phyloP scores from a whole-genome alignment of 768 basidiomycete species.

The Suillus discolor region DNA sequence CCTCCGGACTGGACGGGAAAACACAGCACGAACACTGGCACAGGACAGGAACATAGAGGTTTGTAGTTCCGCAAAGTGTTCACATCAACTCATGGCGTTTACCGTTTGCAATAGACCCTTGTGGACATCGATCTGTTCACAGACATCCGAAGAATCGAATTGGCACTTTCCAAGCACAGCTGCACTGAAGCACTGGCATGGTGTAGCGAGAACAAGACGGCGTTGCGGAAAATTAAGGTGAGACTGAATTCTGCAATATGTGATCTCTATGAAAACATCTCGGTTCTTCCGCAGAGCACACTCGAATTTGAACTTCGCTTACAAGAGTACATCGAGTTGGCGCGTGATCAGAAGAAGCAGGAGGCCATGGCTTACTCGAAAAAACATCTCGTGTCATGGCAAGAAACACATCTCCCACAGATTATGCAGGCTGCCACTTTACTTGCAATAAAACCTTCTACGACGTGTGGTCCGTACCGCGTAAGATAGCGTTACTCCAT shows the following conservation, averaged over 20 bases:
- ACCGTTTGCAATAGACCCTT: slow-evolving; percentile 53
- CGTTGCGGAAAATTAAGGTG: slow-evolving; percentile 90
- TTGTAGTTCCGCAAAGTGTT: slow-evolving; percentile 25
- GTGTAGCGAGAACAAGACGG: slow-evolving; percentile 96
- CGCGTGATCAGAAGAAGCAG: slow-evolving; percentile 58
- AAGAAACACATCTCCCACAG: slow-evolving; percentile 76
- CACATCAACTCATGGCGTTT: neutral
- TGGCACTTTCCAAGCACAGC: slow-evolving; percentile 70
- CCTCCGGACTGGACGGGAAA: slow-evolving; percentile 74
- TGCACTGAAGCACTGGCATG: slow-evolving; percentile 91
- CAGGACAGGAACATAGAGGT: slow-evolving; percentile 81
- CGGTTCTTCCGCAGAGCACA: slow-evolving; percentile 62
- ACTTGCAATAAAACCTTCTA: slow-evolving; percentile 73
- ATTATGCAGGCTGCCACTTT: slow-evolving; percentile 77
- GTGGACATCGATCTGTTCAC: slow-evolving; percentile 92
- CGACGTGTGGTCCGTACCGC: slow-evolving; percentile 78
- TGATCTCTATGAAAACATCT: slow-evolving; percentile 17
- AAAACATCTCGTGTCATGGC: slow-evolving; percentile 83
- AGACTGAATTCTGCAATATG: slow-evolving; percentile 16
- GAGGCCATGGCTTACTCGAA: slow-evolving; percentile 86
- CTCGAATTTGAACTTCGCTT: slow-evolving; percentile 95
- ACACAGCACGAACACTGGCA: slow-evolving; percentile 77
- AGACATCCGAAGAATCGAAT: slow-evolving; percentile 86
- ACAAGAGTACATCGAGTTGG: slow-evolving; percentile 95
- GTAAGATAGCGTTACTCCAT: slow-evolving; percentile 41